Conservation (phyloP, 257 asterid genomes). For the Ilex aquifolium region DNA sequence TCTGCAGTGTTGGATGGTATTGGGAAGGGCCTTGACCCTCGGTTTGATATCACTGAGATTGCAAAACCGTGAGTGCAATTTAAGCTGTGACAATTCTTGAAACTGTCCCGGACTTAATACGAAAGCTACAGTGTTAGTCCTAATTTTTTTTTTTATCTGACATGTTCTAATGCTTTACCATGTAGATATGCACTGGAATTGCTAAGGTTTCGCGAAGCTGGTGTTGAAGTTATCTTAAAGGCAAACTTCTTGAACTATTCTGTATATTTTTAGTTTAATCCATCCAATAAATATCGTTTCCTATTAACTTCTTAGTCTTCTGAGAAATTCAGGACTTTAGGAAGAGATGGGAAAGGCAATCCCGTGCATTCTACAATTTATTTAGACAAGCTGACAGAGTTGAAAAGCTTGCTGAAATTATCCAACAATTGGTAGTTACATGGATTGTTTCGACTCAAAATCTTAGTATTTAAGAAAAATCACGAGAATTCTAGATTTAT, state of each 20-base stretch:
- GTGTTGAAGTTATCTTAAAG: constrained; percentile 78
- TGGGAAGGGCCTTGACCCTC: constrained; percentile 98
- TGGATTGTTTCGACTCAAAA: not conserved
- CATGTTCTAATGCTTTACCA: constrained; percentile 8
- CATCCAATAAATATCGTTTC: not conserved
- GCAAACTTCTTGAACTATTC: constrained; percentile 17
- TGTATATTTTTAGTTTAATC: not conserved
- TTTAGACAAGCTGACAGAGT: constrained; percentile 98
- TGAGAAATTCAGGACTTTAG: constrained; percentile 56
- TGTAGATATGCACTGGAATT: constrained; percentile 89
- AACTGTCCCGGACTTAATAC: not conserved
- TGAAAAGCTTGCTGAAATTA: constrained; percentile 76
- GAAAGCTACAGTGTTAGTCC: not conserved
- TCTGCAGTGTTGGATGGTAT: constrained; percentile 90
- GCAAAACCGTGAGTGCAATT: constrained; percentile 79
- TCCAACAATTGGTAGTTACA: constrained; percentile 67
- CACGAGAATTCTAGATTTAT: not conserved
- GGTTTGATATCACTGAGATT: constrained; percentile 95
- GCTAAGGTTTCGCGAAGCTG: constrained; percentile 94
- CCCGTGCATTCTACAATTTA: constrained; percentile 80
- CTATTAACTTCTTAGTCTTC: not conserved
- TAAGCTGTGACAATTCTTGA: not conserved
- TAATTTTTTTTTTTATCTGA: constrained; percentile 4
- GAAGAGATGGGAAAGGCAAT: constrained; percentile 90
- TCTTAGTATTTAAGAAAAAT: not conserved